Base-by-base conservation (phyloP, 441 rosid genomes). In the Metrosideros polymorpha region DNA sequence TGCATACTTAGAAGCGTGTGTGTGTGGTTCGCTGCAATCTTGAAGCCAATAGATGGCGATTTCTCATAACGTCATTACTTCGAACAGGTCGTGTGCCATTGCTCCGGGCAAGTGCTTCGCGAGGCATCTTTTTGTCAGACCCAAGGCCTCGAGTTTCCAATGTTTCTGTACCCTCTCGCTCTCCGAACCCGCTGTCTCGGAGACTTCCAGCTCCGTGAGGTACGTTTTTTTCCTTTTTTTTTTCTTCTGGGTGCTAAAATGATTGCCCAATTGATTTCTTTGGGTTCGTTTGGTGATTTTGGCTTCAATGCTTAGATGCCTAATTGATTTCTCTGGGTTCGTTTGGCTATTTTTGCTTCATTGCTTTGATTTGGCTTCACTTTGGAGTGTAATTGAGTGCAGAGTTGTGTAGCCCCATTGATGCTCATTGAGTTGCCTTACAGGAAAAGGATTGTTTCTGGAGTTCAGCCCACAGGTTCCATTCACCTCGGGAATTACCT, bases 391-490 rank as follows among this genome's bases (percentile, higher is more conserved):
- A 42, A 76, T 79, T 43, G 14, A 82, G 42, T 54, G 25, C n/a
- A 3, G 79, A 71, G 3, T 3, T 35, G 5, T 35, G 47, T 35
- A 22, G 79, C 79, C 79, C 52, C 2, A 35, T 39, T 71, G n/a
- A 71, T 39, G 47, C n/a, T 71, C 47, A 22, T 71, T 42, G 47
- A 71, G 52, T 83, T 63, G 61, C 12, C 57, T 89, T 84, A 6
- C 85, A 96, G 97, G 93, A 95, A 95, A 92, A 94, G 97, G 86
- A 90, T 95, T 57, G 99, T 95, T 43, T 96, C 99, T 82, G 99
- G 99, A 84, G 99, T 97, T 54, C 99, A 95, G 91, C 99, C 99
- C 6, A 95, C 98, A 6, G 99, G 99, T 84, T 93, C 97, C 29
- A 87, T 97, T 83, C 99, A 96, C 92, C 95, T 96, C 2, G 99